A percentile compares a stretch with the other conserved stretches of the same genome.
Conservation (phyloP, 805 yeast species). For the Nakazawaea sp. region DNA sequence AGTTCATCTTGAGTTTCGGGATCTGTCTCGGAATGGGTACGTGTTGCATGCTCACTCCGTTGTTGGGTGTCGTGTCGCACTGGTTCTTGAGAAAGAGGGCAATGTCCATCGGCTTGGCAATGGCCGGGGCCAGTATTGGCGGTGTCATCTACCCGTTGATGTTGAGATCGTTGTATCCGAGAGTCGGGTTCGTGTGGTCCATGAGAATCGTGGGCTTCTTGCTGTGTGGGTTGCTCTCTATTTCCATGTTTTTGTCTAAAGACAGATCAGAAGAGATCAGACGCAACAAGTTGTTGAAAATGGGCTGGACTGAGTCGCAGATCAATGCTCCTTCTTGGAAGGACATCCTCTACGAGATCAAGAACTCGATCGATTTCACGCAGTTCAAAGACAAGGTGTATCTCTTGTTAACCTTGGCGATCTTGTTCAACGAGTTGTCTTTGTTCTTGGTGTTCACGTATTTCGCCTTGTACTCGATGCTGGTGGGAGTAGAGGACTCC, state of each 20-base stretch:
- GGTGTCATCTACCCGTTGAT: slow-evolving; percentile 47
- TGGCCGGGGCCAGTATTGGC: slow-evolving; percentile 48
- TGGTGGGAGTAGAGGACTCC: slow-evolving; percentile 35
- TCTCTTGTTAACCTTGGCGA: slow-evolving; percentile 32
- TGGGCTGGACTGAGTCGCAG: slow-evolving; percentile 9
- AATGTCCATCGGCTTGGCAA: slow-evolving; percentile 42
- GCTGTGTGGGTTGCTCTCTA: slow-evolving; percentile 29
- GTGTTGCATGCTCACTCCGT: slow-evolving; percentile 54
- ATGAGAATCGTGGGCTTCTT: slow-evolving; percentile 43
- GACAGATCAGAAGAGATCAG: slow-evolving; percentile 31
- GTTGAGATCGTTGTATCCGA: slow-evolving; percentile 37
- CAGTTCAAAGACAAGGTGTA: slow-evolving; percentile 35
- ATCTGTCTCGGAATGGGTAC: slow-evolving; percentile 51
- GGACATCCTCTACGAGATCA: slow-evolving; percentile 14
- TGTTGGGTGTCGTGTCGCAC: slow-evolving; percentile 56
- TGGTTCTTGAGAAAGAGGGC: slow-evolving; percentile 61
- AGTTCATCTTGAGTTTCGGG: slow-evolving; percentile 56
- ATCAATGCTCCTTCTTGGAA: neutral
- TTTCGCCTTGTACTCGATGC: slow-evolving; percentile 45
- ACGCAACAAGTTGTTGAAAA: slow-evolving; percentile 15
- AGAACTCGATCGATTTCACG: slow-evolving; percentile 29
- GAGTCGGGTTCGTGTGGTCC: slow-evolving; percentile 53
- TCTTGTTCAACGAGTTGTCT: slow-evolving; percentile 39
- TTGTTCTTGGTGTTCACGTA: slow-evolving; percentile 41
- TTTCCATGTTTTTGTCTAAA: slow-evolving; percentile 29